These are phyloP conservation scores for Pleoardoris graminearum DNA, from an alignment of 2,329 filamentous ascomycete species.

Conservation along the genomic window DNA sequence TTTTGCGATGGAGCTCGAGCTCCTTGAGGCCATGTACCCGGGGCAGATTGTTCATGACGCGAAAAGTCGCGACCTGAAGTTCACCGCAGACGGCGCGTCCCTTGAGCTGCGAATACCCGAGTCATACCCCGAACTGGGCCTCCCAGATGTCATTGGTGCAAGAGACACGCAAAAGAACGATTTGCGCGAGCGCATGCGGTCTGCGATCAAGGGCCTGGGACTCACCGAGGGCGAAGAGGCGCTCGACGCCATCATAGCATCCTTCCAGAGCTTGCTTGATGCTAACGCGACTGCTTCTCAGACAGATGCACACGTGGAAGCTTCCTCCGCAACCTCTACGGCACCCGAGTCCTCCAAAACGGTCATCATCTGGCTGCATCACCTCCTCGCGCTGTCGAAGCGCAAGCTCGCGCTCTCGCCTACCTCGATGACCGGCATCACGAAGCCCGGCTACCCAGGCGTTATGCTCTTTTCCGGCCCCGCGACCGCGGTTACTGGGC, in stretches of 20 bases:
- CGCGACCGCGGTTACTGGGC: constrained; percentile 42
- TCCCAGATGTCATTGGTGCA: constrained; percentile 47
- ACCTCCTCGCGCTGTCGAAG: constrained; percentile 52
- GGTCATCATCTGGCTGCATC: constrained; percentile 52
- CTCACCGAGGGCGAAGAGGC: constrained; percentile 47
- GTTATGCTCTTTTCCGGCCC: constrained; percentile 51
- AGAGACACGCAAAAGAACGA: constrained; percentile 42
- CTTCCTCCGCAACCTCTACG: background rate
- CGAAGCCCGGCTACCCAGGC: constrained; percentile 53
- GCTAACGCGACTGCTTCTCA: background rate
- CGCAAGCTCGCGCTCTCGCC: constrained; percentile 50
- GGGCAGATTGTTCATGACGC: constrained; percentile 41
- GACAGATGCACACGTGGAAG: background rate
- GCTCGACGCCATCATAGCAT: constrained; percentile 48
- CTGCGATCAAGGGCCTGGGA: constrained; percentile 26
- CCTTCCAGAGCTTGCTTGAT: constrained; percentile 41
- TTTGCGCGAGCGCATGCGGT: constrained; percentile 39
- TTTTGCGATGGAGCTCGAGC: constrained; percentile 41
- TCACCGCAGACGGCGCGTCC: constrained; percentile 26
- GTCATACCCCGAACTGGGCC: constrained; percentile 40
- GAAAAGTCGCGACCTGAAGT: constrained; percentile 46
- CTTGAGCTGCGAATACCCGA: constrained; percentile 47
- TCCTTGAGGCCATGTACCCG: constrained; percentile 52
- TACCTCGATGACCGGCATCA: constrained; percentile 45
- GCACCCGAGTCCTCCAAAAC: constrained; percentile 33